These are phyloP conservation scores for Chernovozyma aurita DNA, from an alignment of 1,139 yeast genomes.

Conservation along the genomic window DNA sequence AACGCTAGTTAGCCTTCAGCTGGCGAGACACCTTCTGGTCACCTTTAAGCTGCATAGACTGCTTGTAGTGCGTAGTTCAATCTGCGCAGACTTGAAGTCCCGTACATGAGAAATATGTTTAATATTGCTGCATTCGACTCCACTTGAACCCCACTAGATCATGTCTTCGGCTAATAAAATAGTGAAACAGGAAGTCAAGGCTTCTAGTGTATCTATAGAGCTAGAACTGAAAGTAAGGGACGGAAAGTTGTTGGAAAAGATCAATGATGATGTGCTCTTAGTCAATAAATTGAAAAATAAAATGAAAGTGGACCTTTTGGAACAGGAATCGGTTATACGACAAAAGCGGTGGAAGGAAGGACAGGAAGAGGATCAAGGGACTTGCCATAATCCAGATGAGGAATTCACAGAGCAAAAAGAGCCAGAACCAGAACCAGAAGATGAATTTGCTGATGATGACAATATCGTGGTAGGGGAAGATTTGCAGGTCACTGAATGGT, in stretches of 20 bases:
- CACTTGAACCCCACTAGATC: too few species aligned
- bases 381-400: not conserved
- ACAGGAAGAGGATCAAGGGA: slow-evolving; percentile 7
- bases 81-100: too few species aligned
- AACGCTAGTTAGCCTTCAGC: too few species aligned
- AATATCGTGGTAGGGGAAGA: slow-evolving; percentile 3
- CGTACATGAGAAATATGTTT: too few species aligned
- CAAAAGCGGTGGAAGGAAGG: slow-evolving; percentile 4
- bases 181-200: not conserved
- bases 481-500: slow-evolving; percentile 1
- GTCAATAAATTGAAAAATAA: slow-evolving; percentile 26
- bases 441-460: slow-evolving; percentile 5
- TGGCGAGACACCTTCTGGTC: too few species aligned
- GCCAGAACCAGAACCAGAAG: slow-evolving; percentile 7
- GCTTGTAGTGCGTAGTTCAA: too few species aligned
- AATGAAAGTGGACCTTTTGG: slow-evolving; percentile 7
- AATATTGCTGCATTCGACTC: too few species aligned
- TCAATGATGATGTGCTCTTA: slow-evolving; percentile 33
- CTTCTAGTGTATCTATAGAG: not conserved
- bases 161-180: not conserved
- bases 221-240: slow-evolving; percentile 3
- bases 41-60: too few species aligned
- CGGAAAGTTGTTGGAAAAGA: slow-evolving; percentile 26
- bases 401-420: slow-evolving; percentile 4
- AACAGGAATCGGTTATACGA: slow-evolving; percentile 1